Base-by-base conservation (phyloP, 2,329 filamentous ascomycete species). In the Ceratocystis papillata region DNA sequence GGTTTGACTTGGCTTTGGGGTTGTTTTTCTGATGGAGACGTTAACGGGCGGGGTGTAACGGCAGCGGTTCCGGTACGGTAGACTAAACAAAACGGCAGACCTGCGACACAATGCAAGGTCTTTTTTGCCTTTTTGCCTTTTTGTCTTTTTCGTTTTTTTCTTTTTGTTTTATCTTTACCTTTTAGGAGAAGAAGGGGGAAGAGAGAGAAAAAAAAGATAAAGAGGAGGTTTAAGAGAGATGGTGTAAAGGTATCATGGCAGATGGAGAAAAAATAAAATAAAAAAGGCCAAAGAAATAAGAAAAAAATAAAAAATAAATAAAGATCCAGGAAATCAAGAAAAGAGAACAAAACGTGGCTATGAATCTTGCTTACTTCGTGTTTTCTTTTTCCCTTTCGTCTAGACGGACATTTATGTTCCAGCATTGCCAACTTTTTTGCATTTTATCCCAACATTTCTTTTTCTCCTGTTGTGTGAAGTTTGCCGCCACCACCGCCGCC, bases 41-140 rank as follows among this genome's bases (percentile, higher is more conserved):
- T 50, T 50, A 22, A 50, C 46, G 45, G 45, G 45, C 17, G 6
- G 46, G 46, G 46, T 57, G 53, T 30, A 57, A 57, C 53, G 53
- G 53, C 53, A 57, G 30, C 25, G 10, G 53, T 57, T 57, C 53
- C 53, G 53, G 53, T 22, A 57, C 15, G 28, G 22, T 57, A 57
- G 17, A 28, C 22, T 41, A 41, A 12, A 30, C 22, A 12, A 15
- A n/a, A 12, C 22, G 22, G 22, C 22, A 57, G 6, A 57, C 53
- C 28, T 57, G 53, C 46, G 53, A 57, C 22, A 57, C 46, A 22
- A 57, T 57, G 53, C 53, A 57, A 57, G 53, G 53, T 57, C 46
- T 50, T 50, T 50, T 50, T 50, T 41, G 46, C 46, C 20, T 48
- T n/a, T n/a, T n/a, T n/a, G n/a, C n/a, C 22, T 22, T 50, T 48